These are phyloP conservation scores for Penicillium lividum DNA, from an alignment of 495 filamentous ascomycete genomes.

Conservation along the genomic window DNA sequence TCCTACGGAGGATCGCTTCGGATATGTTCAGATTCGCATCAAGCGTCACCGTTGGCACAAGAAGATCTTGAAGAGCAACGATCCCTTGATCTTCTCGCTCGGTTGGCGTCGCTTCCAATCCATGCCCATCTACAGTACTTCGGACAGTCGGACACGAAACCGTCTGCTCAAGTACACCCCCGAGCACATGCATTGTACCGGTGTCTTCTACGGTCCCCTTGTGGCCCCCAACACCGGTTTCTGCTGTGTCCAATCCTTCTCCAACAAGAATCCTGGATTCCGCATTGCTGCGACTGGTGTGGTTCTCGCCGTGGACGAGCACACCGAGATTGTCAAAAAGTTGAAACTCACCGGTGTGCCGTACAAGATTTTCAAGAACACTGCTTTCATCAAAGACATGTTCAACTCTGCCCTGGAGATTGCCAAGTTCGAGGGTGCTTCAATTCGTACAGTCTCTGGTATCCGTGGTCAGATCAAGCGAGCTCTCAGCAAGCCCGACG, in stretches of 20 bases:
- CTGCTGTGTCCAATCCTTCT: constrained; percentile 89
- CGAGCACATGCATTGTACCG: constrained; percentile 98
- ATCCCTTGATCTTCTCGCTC: constrained; percentile 94
- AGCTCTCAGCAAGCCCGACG: constrained; percentile 86
- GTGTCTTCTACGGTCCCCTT: constrained; percentile 90
- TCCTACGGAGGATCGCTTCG: constrained; percentile 91
- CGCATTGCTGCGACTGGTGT: constrained; percentile 92
- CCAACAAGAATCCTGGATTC: constrained; percentile 85
- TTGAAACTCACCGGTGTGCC: constrained; percentile 89
- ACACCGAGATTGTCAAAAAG: constrained; percentile 97
- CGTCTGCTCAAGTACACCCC: constrained; percentile 97
- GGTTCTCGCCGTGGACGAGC: constrained; percentile 88
- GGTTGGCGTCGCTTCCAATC: constrained; percentile 97
- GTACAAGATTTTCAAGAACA: constrained; percentile 99
- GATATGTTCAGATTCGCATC: constrained; percentile 92
- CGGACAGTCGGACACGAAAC: constrained; percentile 87
- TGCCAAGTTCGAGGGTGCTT: constrained; percentile 96
- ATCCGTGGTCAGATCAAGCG: constrained; percentile 96
- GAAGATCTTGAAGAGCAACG: constrained; percentile 96
- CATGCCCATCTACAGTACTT: constrained; percentile 90
- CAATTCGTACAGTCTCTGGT: constrained; percentile 92
- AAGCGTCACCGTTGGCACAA: constrained; percentile 98
- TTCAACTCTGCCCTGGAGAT: constrained; percentile 90
- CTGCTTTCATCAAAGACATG: constrained; percentile 98
- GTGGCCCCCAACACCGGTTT: constrained; percentile 96